These are phyloP conservation scores for Samsoniella hepiali DNA, from an alignment of 2,329 filamentous ascomycete genomes.

Conservation along the genomic window DNA sequence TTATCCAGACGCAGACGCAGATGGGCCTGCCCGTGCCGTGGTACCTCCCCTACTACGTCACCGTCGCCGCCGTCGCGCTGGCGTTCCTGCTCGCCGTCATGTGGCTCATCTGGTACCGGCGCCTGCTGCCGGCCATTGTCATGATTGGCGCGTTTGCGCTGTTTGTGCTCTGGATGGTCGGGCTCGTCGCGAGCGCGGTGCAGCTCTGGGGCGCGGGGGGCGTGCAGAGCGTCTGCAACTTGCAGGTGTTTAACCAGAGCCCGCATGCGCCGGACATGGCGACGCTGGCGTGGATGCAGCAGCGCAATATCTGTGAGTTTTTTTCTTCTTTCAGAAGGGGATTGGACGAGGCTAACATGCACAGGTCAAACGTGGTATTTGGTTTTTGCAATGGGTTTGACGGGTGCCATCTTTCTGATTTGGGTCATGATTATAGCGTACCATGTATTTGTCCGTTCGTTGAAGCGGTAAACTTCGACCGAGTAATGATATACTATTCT, in stretches of 20 bases:
- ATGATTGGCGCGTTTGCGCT: conserved; percentile 64
- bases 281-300: conserved; percentile 63
- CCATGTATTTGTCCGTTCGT: conserved; percentile 55
- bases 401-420: conserved; percentile 58
- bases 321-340: background rate
- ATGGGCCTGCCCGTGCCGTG: conserved; percentile 56
- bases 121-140: conserved; percentile 59
- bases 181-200: conserved; percentile 58
- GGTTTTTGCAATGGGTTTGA: conserved; percentile 60
- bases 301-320: conserved; percentile 57
- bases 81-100: conserved; percentile 65
- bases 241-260: conserved; percentile 51
- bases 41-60: conserved; percentile 67
- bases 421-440: conserved; percentile 69
- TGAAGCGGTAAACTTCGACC: background rate
- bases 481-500: too few species aligned
- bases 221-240: conserved; percentile 58
- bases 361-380: conserved; percentile 61
- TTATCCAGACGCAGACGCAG: conserved; percentile 57
- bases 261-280: conserved; percentile 49
- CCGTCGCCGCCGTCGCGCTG: conserved; percentile 56
- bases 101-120: conserved; percentile 58
- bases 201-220: conserved; percentile 60
- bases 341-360: conserved; percentile 21
- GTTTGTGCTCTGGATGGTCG: conserved; percentile 66